Base-by-base conservation (phyloP, 345 rosid species). In the Eucalyptus curtisii region DNA sequence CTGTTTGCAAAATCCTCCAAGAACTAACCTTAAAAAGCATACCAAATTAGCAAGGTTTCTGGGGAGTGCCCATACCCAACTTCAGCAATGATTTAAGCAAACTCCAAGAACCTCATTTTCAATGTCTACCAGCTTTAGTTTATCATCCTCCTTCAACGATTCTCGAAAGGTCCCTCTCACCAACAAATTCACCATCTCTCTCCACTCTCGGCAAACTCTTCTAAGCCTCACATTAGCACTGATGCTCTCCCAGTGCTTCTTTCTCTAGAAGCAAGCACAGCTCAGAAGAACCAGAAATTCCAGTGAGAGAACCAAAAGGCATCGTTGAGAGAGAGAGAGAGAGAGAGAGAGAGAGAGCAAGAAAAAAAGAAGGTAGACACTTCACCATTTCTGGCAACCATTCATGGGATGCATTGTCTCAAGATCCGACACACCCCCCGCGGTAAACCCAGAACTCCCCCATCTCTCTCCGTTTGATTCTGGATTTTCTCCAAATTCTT, bases 351-450 rank as follows among this genome's bases (percentile, higher is more conserved):
- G 49, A 88, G 40, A 88, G 10, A 87, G 9, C 47, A 44, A 30
- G 4, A 15, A 15, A 27, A 85, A 89, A 49, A 76, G 50, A 44
- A 6, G 66, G 25, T 5, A 44, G 47, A 42, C 31, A 80, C 55
- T 20, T 61, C 49, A 33, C 68, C 88, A 47, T 52, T 88, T 86
- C 64, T 45, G 33, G 52, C 71, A 68, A 44, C 17, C 89, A 92
- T 89, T 89, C 88, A 96, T 97, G 99, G 99, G 99, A 55, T 95
- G 96, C 91, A 92, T 96, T 42, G 92, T 95, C 92, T 97, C 99
- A 13, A 94, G 91, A 89, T 89, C 95, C 61, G 84, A 57, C 68
- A 86, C 91, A 47, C 40, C 91, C 45, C 47, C 52, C 30, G 80
- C 87, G 81, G 86, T 86, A 80, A 87, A 86, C 52, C 87, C 86